Evolutionary conservation across 768 basidiomycete species (phyloP), one percentile per base, ranked within the genome.

Genomic region (Suillus placidus): DNA sequence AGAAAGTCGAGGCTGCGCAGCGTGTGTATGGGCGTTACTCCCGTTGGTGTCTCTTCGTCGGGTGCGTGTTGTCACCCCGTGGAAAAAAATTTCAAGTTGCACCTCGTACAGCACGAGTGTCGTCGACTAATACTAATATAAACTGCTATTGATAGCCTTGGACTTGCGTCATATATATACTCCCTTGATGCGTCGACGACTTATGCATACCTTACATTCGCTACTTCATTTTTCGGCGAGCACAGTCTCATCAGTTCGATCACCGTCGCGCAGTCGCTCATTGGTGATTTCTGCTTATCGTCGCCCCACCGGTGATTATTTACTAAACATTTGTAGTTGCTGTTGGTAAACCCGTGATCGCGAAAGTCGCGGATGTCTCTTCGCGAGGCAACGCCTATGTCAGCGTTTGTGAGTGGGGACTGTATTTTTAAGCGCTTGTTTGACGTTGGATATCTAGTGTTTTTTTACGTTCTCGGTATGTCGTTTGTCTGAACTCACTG

Each of bases 121-220:
- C 26, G 13, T 37, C 66, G 49, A 18, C 56, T 61, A 13, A 52
- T 40, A 13, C 56, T 61, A 14, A 26, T n/a, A 55, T 35, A 6
- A 4, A 7, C 37, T 51, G 3, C 54, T 47, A 58, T 52, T 38
- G 4, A 60, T 64, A 79, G 88, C 61, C 75, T 92, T 64, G 90
- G 81, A 16, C 83, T 91, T 0, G 88, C 89, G 0, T 85, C 90
- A 1, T 93, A 91, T 73, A 88, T 92, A 64, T 93, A 92, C 74
- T 90, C 90, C 0, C 81, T 93, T 37, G 91, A 92, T 66, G 81
- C 84, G 26, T 83, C 85, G 20, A 92, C 91, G 8, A 92, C 91
- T 2, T 88, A 80, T 69, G 83, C 82, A 62, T 92, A 91, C 74
- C 83, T 89, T 35, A 74, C 78, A 56, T 87, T 83, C 64, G 88